These are phyloP conservation scores for Nymphaea colorata DNA, from an alignment of 164 flowering plant genomes.

Conservation along the genomic window DNA sequence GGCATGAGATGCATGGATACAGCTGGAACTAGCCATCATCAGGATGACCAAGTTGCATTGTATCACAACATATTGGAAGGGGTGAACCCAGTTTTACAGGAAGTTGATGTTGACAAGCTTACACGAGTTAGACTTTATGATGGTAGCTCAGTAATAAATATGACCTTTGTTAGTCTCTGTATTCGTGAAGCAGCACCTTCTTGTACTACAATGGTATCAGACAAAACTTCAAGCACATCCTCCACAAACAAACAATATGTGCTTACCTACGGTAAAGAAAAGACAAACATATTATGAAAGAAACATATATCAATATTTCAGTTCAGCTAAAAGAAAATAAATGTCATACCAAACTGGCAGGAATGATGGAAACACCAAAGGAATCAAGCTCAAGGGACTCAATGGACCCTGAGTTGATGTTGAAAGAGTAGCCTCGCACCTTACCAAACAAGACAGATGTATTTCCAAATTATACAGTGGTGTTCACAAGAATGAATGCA, in stretches of 20 bases:
- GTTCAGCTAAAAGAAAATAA: neutral
- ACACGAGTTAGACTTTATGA: neutral
- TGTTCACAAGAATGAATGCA: neutral
- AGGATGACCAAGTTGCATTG: neutral
- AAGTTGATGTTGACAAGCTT: neutral
- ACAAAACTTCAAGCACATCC: conserved; percentile 70
- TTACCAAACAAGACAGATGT: conserved; percentile 9
- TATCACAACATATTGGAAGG: neutral
- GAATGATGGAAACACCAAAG: conserved; percentile 71
- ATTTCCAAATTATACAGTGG: neutral
- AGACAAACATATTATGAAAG: neutral
- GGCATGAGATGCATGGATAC: neutral
- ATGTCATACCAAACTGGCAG: conserved; percentile 63
- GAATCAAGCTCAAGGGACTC: conserved; percentile 80
- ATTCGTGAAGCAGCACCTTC: conserved; percentile 65
- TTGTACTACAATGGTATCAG: conserved; percentile 63
- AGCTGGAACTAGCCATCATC: neutral
- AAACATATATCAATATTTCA: neutral
- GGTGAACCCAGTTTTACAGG: neutral
- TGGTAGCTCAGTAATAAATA: neutral
- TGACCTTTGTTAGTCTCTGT: conserved; percentile 74
- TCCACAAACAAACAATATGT: conserved; percentile 65
- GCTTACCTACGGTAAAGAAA: conserved; percentile 42
- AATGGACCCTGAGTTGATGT: conserved; percentile 55
- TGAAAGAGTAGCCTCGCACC: conserved; percentile 74